A percentile compares a stretch with the other conserved stretches of the same genome.
Evolutionary conservation across 768 basidiomycete species (phyloP).

Genomic region (Kwoniella heveanensis): DNA sequence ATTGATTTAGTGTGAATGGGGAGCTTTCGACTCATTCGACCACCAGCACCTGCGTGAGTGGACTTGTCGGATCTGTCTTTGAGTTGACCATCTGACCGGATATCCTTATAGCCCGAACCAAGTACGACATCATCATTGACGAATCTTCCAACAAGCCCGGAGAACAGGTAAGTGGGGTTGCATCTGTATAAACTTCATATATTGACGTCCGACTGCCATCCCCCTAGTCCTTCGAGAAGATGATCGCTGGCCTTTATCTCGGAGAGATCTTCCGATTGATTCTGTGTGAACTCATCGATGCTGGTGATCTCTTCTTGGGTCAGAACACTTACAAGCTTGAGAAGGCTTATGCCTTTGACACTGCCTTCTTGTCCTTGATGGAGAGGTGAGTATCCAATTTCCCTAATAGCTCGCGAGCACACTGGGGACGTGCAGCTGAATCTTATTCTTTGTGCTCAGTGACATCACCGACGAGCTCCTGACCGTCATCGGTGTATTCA

Average conservation of each 20-base stretch:
- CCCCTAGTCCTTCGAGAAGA: conserved; percentile 67
- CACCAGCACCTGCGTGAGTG: conserved; percentile 78
- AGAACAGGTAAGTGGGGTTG: conserved; percentile 82
- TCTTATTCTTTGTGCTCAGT: no score
- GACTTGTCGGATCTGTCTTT: no score
- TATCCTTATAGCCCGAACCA: conserved; percentile 67
- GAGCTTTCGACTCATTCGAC: conserved; percentile 93
- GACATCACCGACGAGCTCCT: conserved; percentile 95
- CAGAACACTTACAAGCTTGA: conserved; percentile 99
- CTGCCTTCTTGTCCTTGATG: conserved; percentile 95
- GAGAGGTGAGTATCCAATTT: conserved; percentile 67
- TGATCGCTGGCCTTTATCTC: conserved; percentile 92
- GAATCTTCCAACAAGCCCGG: conserved; percentile 93
- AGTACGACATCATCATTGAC: conserved; percentile 90
- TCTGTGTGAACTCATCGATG: conserved; percentile 91
- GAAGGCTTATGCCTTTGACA: conserved; percentile 87
- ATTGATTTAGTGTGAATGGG: conserved; percentile 61
- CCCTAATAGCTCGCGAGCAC: no score
- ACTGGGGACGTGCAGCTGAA: no score
- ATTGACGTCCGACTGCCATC: no score
- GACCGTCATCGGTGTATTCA: conserved; percentile 95
- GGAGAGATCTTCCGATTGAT: conserved; percentile 96
- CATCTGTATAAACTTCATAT: no score
- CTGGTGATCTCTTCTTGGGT: conserved; percentile 94
- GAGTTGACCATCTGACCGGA: background rate